Base-by-base conservation (phyloP, 1,139 yeast genomes). In the Zygoascus hellenicus region DNA sequence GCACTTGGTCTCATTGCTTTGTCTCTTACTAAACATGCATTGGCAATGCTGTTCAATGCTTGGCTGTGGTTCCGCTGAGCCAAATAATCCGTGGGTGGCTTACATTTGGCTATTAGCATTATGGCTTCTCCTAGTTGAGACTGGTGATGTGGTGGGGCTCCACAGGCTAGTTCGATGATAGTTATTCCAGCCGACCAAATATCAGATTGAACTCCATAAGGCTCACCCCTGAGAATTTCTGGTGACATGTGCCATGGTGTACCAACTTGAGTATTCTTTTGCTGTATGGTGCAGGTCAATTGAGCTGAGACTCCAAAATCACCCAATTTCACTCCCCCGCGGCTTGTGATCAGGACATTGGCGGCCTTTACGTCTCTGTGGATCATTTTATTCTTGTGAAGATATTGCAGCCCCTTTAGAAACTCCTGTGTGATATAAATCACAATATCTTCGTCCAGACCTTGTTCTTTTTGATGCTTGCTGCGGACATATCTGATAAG, bases 241-340 rank as follows among this genome's bases (percentile, higher is more conserved):
- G 98, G 98, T 0, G 97, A 95, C 97, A 92, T 92, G 92, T 97
- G 92, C 64, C 88, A 90, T 16, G 98, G 97, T 0, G 97, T 90
- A 0, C 98, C 98, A 7, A 90, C 97, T 57, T 94, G 89, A 0
- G 97, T 90, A 56, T 83, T 80, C 57, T 95, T 64, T 49, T 79
- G 77, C 46, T 82, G 85, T 64, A 84, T 73, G 63, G 80, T 85
- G 55, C 78, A 83, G 31, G 88, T 83, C 48, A 81, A 75, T 64
- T 83, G 96, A 16, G 88, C 85, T 1, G 96, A 89, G 4, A 92
- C 95, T 1, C 98, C 98, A 68, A 92, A 92, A 65, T 92, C 98
- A 1, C 96, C 96, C 47, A 92, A 72, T 61, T 92, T 92, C 31
- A 89, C 89, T 13, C 76, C 80, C 0, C 95, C 95, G 9, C 64